Percentiles rank a stretch among this genome's conserved stretches.
phyloP scores from a whole-genome alignment of 306 rosid genomes.

The Gillenia trifoliata region DNA sequence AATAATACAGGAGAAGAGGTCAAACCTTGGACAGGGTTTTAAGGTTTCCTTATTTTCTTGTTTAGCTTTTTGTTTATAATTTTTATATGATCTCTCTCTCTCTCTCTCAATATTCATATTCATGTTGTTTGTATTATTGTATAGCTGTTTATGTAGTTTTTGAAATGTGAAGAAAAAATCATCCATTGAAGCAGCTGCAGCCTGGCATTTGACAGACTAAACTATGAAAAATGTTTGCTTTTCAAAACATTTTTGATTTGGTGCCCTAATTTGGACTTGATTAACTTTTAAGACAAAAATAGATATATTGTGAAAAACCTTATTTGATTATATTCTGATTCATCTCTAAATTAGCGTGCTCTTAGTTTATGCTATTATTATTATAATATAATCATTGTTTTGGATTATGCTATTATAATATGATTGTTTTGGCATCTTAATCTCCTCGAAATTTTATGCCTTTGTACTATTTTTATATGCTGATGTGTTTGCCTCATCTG shows the following conservation, averaged over 20 bases:
- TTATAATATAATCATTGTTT: not conserved
- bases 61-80: constrained; percentile 29
- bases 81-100: not conserved
- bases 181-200: constrained; percentile 28
- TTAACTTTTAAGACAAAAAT: constrained; percentile 19
- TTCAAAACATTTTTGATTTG: constrained; percentile 21
- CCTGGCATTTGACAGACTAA: constrained; percentile 34
- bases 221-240: constrained; percentile 16
- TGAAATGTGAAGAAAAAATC: constrained; percentile 25
- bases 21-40: constrained; percentile 52
- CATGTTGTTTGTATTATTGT: constrained; percentile 11
- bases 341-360: constrained; percentile 23
- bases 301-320: not conserved
- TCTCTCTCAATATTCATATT: not conserved
- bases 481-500: constrained; percentile 15
- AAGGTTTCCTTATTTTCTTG: constrained; percentile 35
- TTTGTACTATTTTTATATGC: constrained; percentile 1
- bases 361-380: not conserved
- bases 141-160: not conserved
- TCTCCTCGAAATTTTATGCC: constrained; percentile 58
- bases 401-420: not conserved
- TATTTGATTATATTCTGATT: constrained; percentile 27
- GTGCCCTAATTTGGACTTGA: constrained; percentile 28
- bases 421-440: constrained; percentile 43
- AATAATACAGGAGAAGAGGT: constrained; percentile 25